Evolutionary conservation across 1,284 basidiomycete genomes (phyloP).

Genomic region (Ustilago cynodontis): DNA sequence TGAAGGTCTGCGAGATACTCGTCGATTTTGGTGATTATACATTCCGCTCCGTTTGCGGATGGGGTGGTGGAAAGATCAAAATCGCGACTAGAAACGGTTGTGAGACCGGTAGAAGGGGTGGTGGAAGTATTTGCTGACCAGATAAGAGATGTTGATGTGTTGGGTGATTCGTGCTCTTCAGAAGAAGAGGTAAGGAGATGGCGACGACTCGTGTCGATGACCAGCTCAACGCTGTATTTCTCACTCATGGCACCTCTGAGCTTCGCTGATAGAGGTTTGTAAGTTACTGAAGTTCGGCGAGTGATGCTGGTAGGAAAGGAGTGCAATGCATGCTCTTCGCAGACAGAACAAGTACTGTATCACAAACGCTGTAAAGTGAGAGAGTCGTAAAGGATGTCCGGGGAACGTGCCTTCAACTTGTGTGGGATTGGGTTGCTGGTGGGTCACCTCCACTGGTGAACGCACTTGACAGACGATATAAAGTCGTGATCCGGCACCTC

Average conservation of each 20-base stretch:
- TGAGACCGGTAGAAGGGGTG: conserved; percentile 10
- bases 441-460: neutral
- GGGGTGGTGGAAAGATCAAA: neutral
- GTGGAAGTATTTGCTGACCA: conserved; percentile 9
- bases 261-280: no score
- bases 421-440: neutral
- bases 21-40: conserved; percentile 42
- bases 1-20: conserved; percentile 36
- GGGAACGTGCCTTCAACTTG: neutral
- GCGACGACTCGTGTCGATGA: conserved; percentile 42
- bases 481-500: neutral
- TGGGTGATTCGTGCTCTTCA: neutral
- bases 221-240: conserved; percentile 4
- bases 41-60: neutral
- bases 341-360: neutral
- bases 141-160: neutral
- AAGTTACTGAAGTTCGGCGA: neutral
- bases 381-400: neutral
- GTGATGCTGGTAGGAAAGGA: neutral
- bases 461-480: neutral
- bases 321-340: no score
- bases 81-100: neutral
- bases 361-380: neutral
- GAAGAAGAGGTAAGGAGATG: neutral
- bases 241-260: no score